Percentiles rank a stretch among this genome's conserved stretches.
phyloP scores from a whole-genome alignment of 2,329 filamentous ascomycete species.

The Cylindrodendrum hubeiense region DNA sequence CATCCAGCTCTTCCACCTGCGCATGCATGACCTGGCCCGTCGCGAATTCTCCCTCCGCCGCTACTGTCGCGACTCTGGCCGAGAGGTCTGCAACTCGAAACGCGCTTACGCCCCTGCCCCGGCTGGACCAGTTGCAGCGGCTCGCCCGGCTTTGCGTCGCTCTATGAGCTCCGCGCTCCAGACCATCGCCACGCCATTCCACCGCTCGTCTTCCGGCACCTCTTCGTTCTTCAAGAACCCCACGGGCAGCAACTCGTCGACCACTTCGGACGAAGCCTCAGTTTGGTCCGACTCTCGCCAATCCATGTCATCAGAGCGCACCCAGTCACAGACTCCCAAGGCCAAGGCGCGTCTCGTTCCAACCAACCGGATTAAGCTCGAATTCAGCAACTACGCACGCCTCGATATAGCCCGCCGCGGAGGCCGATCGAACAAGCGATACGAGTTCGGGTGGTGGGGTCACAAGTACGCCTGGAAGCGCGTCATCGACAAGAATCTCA shows the following conservation, averaged over 20 bases:
- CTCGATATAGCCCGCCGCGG: slow-evolving; percentile 82
- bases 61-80: slow-evolving; percentile 92
- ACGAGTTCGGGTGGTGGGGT: slow-evolving; percentile 96
- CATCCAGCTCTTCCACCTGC: slow-evolving; percentile 87
- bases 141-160: slow-evolving; percentile 62
- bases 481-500: slow-evolving; percentile 76
- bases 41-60: slow-evolving; percentile 91
- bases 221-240: slow-evolving; percentile 39
- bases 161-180: slow-evolving; percentile 60
- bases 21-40: slow-evolving; percentile 90
- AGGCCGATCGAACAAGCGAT: slow-evolving; percentile 76
- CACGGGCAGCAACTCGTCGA: slow-evolving; percentile 27
- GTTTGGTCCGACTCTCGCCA: slow-evolving; percentile 42
- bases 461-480: slow-evolving; percentile 87
- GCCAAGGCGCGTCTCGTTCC: slow-evolving; percentile 60
- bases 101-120: slow-evolving; percentile 67
- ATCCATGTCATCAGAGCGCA: slow-evolving; percentile 31
- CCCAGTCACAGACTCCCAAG: slow-evolving; percentile 42
- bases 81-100: slow-evolving; percentile 90
- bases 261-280: slow-evolving; percentile 38
- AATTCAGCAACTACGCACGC: slow-evolving; percentile 98
- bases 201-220: slow-evolving; percentile 41
- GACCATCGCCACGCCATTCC: slow-evolving; percentile 54
- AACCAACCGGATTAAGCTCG: slow-evolving; percentile 86
- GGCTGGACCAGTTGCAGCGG: slow-evolving; percentile 42